Evolutionary conservation across 345 rosid genomes (phyloP).

Genomic region (Gossypium rotundifolium): DNA sequence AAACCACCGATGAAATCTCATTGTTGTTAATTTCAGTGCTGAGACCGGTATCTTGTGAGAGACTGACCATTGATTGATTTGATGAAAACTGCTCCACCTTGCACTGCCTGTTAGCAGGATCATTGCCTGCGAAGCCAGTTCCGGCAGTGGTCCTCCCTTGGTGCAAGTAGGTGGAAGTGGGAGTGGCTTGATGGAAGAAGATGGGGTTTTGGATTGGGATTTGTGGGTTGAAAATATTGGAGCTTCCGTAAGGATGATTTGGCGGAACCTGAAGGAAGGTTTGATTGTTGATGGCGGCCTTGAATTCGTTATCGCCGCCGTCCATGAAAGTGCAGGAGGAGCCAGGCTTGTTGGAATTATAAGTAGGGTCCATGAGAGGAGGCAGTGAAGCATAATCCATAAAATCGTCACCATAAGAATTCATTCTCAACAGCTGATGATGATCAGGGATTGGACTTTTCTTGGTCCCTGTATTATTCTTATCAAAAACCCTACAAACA

Average conservation of each 20-base stretch:
- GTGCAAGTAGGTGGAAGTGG: conserved; percentile 20
- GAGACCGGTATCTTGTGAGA: conserved; percentile 58
- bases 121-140: conserved; percentile 13
- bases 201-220: conserved; percentile 17
- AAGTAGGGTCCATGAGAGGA: conserved; percentile 42
- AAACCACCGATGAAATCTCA: conserved; percentile 43
- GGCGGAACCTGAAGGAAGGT: conserved; percentile 11
- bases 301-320: conserved; percentile 20
- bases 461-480: conserved; percentile 49
- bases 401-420: conserved; percentile 38
- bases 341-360: conserved; percentile 8
- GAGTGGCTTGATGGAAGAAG: conserved; percentile 9
- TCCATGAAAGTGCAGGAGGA: conserved; percentile 25
- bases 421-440: conserved; percentile 18
- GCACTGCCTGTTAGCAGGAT: conserved; percentile 21
- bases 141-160: conserved; percentile 16
- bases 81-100: conserved; percentile 55
- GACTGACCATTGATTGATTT: conserved; percentile 46
- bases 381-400: conserved; percentile 46
- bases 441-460: conserved; percentile 33
- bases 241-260: conserved; percentile 12
- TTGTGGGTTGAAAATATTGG: conserved; percentile 19
- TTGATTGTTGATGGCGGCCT: conserved; percentile 8
- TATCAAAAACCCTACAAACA: conserved; percentile 90
- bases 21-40: conserved; percentile 54